Conservation (phyloP, 805 yeast genomes). For the Wickerhamiella spandovensis region DNA sequence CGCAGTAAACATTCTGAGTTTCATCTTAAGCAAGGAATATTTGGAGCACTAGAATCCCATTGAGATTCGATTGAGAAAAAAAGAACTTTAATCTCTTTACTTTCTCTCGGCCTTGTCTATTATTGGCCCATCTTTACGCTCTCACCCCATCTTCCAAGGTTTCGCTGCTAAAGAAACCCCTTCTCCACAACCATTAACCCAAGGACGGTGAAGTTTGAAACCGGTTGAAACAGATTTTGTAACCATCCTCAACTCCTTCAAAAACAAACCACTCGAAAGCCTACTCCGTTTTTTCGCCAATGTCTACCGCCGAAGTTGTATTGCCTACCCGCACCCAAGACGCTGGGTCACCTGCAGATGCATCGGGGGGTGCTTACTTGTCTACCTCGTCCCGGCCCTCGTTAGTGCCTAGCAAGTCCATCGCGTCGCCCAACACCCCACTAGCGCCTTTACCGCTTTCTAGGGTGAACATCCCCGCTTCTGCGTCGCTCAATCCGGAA, state of each 20-base stretch:
- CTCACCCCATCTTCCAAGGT: too few relatives aligned
- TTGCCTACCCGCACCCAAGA: not conserved
- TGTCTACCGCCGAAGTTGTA: not conserved
- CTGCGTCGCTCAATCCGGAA: not conserved
- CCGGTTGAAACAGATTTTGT: not conserved
- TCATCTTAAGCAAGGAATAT: too few relatives aligned
- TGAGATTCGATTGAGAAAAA: not conserved
- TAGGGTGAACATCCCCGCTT: not conserved
- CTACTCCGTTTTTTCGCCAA: not conserved
- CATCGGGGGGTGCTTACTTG: not conserved
- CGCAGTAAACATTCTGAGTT: too few relatives aligned
- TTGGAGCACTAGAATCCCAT: too few relatives aligned
- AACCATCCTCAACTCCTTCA: not conserved
- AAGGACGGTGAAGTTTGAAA: not conserved
- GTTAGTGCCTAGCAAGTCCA: not conserved
- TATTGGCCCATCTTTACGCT: too few relatives aligned
- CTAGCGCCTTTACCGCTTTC: not conserved
- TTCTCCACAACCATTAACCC: not conserved
- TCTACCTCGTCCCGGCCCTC: not conserved
- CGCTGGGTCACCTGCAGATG: not conserved
- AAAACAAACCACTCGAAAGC: not conserved
- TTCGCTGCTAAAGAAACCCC: too few relatives aligned
- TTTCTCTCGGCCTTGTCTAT: too few relatives aligned
- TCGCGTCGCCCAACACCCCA: not conserved
- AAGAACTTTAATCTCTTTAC: too few relatives aligned